Evolutionary conservation across 2,329 filamentous ascomycete species (phyloP).

Genomic region (Thielaviopsis musarum): DNA sequence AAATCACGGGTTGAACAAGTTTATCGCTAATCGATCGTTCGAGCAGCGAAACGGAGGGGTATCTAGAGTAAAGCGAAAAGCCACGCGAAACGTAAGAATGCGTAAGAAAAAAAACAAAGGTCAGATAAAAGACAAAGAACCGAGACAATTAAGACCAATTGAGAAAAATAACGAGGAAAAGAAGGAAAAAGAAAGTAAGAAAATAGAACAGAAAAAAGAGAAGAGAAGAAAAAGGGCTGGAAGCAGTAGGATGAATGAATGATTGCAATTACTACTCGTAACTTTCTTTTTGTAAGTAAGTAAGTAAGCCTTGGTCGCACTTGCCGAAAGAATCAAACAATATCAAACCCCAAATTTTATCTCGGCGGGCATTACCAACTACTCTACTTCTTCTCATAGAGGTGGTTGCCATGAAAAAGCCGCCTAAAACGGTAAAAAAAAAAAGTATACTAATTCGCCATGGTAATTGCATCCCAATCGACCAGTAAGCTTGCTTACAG

Average conservation of each 20-base stretch:
- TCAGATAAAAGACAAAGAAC: neutral
- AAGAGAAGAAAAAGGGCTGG: neutral
- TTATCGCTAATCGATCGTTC: neutral
- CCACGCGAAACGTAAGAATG: conserved; percentile 1
- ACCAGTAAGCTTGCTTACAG: neutral
- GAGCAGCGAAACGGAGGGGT: neutral
- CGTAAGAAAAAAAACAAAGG: neutral
- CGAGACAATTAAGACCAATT: neutral
- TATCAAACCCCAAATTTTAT: neutral
- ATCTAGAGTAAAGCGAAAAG: conserved; percentile 2
- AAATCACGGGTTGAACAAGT: neutral
- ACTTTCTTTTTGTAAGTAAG: neutral
- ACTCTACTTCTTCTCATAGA: neutral
- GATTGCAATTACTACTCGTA: neutral
- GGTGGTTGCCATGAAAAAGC: neutral
- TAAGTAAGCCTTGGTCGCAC: neutral
- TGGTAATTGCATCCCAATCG: neutral
- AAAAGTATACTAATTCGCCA: neutral
- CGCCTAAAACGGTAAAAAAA: neutral
- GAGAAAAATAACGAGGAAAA: neutral
- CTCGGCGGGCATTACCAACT: neutral
- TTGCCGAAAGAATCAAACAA: neutral
- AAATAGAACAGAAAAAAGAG: neutral
- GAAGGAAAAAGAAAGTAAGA: neutral
- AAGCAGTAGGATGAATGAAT: neutral